Percentiles rank a stretch among this genome's conserved stretches.
Evolutionary conservation across 176 grass and related monocot genomes (phyloP).

Genomic region (Typha latifolia): DNA sequence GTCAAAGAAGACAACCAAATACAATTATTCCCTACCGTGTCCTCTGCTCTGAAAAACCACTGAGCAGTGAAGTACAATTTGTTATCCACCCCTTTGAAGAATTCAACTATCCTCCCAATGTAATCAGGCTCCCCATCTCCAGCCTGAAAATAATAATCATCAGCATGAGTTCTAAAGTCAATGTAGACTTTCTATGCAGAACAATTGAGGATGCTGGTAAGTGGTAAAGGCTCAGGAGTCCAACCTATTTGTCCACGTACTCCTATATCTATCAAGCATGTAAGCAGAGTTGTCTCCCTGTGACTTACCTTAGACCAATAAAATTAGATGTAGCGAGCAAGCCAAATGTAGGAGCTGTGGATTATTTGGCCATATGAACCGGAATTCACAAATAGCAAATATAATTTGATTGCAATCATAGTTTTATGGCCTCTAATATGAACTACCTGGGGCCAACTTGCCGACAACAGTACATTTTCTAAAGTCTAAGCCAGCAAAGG

Average conservation of each 20-base stretch:
- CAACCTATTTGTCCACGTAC: background rate
- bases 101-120: conserved; percentile 62
- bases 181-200: no score
- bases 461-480: no score
- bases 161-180: background rate
- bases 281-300: no score
- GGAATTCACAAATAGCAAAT: background rate
- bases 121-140: conserved; percentile 43
- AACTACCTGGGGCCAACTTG: no score
- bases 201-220: no score
- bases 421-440: no score
- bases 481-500: no score
- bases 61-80: conserved; percentile 51
- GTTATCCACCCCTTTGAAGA: conserved; percentile 47
- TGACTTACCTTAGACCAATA: no score
- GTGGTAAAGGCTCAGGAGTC: no score
- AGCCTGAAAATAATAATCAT: conserved; percentile 30
- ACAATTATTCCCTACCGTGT: conserved; percentile 33
- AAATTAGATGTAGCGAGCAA: no score
- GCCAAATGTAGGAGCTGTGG: no score
- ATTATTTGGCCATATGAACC: no score
- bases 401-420: background rate
- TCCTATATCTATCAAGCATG: background rate
- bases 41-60: conserved; percentile 74
- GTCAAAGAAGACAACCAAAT: background rate